A percentile compares a stretch with the other conserved stretches of the same genome.
Conservation (phyloP, 176 grass and related monocot genomes). For the Neostapfia colusana region DNA sequence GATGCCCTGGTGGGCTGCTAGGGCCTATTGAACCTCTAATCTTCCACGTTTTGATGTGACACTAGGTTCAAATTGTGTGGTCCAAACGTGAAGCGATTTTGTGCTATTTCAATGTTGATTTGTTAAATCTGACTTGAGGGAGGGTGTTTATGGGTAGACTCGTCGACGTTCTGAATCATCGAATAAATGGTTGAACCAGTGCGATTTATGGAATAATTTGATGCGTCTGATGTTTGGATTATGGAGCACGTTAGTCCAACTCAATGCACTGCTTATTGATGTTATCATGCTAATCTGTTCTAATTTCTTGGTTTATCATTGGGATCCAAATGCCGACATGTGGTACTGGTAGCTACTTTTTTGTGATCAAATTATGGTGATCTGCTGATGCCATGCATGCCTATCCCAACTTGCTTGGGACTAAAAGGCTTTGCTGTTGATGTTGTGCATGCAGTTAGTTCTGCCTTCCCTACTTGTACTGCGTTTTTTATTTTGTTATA, state of each 20-base stretch:
- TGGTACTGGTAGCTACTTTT: too few relatives aligned
- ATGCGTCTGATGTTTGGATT: background rate
- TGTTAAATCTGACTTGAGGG: background rate
- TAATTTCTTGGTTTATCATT: background rate
- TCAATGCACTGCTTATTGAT: background rate
- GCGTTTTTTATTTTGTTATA: background rate
- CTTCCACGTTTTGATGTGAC: slow-evolving; percentile 6
- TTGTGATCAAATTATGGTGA: too few relatives aligned
- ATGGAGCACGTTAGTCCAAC: background rate
- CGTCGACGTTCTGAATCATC: background rate
- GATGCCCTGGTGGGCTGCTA: background rate
- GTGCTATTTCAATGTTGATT: background rate
- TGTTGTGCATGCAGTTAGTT: background rate
- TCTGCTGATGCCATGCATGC: background rate
- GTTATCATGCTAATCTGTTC: background rate
- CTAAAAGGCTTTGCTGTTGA: too few relatives aligned
- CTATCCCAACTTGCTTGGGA: too few relatives aligned
- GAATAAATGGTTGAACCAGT: background rate
- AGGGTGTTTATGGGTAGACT: background rate
- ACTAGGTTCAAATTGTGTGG: background rate
- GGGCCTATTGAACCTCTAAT: background rate
- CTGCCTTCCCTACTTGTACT: background rate
- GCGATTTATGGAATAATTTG: background rate
- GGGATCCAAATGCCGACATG: background rate
- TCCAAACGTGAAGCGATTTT: background rate